phyloP scores from a whole-genome alignment of 2,329 filamentous ascomycete genomes.

The Venturia effusa region DNA sequence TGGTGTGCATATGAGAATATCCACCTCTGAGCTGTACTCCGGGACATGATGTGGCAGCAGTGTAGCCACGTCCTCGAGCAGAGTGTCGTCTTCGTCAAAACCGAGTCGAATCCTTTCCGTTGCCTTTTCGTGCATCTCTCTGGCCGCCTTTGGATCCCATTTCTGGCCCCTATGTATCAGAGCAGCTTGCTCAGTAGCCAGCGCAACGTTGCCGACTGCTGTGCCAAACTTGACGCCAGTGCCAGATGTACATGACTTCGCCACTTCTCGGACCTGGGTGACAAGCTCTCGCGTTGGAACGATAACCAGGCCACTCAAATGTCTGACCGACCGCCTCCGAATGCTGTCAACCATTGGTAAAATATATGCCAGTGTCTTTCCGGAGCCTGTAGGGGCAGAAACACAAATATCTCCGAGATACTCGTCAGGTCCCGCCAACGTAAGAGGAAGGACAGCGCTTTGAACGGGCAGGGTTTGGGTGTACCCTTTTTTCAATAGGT shows the following conservation, averaged over 20 bases:
- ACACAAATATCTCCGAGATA: constrained; percentile 72
- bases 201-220: constrained; percentile 68
- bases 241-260: constrained; percentile 60
- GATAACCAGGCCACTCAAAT: constrained; percentile 69
- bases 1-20: constrained; percentile 84
- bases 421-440: constrained; percentile 54
- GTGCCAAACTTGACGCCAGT: constrained; percentile 70
- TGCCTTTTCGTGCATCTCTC: constrained; percentile 32
- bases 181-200: constrained; percentile 53
- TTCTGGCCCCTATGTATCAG: constrained; percentile 46
- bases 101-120: constrained; percentile 21
- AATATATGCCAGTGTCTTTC: constrained; percentile 87
- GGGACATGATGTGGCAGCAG: constrained; percentile 53
- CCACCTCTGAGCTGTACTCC: constrained; percentile 59
- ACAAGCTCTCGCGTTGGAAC: constrained; percentile 88
- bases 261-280: constrained; percentile 69
- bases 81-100: constrained; percentile 25
- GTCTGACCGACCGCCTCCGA: constrained; percentile 51
- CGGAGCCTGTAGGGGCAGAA: constrained; percentile 87
- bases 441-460: constrained; percentile 65
- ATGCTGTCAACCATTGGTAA: constrained; percentile 75
- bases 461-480: constrained; percentile 68
- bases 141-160: constrained; percentile 56
- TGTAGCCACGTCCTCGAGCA: constrained; percentile 26
- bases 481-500: constrained; percentile 57